phyloP scores from a whole-genome alignment of 129 eudicot species.

The Gnaphalium uliginosum region DNA sequence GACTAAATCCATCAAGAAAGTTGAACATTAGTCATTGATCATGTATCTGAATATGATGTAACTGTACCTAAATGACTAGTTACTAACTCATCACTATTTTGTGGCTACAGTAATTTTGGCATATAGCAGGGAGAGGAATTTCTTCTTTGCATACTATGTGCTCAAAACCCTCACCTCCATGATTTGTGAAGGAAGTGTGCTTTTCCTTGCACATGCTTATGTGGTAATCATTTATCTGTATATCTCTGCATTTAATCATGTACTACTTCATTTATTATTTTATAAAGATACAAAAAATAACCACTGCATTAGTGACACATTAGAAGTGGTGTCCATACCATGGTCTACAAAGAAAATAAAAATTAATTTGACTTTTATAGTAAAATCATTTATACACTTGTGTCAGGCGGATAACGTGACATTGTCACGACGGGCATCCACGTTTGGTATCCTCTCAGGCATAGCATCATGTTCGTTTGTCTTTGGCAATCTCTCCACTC shows the following conservation, averaged over 20 bases:
- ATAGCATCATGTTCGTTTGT: slow-evolving; percentile 67
- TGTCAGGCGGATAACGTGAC: slow-evolving; percentile 77
- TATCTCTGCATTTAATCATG: background rate
- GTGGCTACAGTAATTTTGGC: slow-evolving; percentile 63
- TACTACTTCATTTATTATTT: background rate
- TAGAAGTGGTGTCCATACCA: background rate
- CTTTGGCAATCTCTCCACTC: slow-evolving; percentile 74
- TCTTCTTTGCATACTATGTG: slow-evolving; percentile 67
- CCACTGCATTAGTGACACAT: background rate
- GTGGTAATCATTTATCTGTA: slow-evolving; percentile 46
- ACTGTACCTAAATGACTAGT: background rate
- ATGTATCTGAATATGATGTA: background rate
- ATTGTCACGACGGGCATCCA: slow-evolving; percentile 55
- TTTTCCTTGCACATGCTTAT: slow-evolving; percentile 83
- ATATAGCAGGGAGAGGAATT: slow-evolving; percentile 55
- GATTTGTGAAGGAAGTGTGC: slow-evolving; percentile 81
- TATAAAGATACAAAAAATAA: background rate
- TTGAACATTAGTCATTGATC: background rate
- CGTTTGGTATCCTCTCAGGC: slow-evolving; percentile 75
- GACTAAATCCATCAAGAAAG: background rate
- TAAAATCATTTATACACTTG: background rate
- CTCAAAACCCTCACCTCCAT: slow-evolving; percentile 68
- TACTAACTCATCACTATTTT: slow-evolving; percentile 25
- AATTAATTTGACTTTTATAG: background rate
- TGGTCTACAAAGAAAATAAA: background rate